These are phyloP conservation scores for Simmondsia chinensis DNA, from an alignment of 148 eudicot species.

Conservation along the genomic window DNA sequence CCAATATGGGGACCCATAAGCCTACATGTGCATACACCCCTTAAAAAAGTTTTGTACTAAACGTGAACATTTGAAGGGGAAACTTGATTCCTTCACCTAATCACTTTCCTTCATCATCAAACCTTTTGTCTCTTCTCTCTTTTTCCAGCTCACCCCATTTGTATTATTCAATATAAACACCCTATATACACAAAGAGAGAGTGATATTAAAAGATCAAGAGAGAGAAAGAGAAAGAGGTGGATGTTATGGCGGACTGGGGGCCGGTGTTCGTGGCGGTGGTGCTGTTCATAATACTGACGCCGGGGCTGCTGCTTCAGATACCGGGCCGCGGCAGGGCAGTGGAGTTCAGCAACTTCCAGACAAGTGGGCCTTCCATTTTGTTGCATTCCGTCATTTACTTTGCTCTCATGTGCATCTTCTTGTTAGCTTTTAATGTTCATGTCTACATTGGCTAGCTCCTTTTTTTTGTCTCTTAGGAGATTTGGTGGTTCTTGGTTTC, in stretches of 20 bases:
- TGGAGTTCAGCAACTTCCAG: constrained; percentile 60
- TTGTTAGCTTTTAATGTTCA: constrained; percentile 54
- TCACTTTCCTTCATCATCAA: constrained; percentile 28
- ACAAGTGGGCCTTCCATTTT: constrained; percentile 73
- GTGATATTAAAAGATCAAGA: not conserved
- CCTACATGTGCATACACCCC: too few species aligned
- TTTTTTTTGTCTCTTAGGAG: too few species aligned
- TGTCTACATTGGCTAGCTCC: constrained; percentile 41
- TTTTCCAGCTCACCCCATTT: too few species aligned
- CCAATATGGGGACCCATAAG: too few species aligned
- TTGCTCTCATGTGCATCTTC: constrained; percentile 54
- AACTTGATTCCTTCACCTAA: constrained; percentile 20
- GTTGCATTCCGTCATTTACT: constrained; percentile 57
- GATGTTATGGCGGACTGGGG: constrained; percentile 98
- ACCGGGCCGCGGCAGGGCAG: constrained; percentile 42
- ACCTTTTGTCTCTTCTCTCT: constrained; percentile 17
- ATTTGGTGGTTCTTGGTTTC: too few species aligned
- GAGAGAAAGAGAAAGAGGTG: not conserved
- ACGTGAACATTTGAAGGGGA: constrained; percentile 11
- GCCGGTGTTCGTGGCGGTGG: constrained; percentile 80
- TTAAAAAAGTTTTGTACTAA: too few species aligned
- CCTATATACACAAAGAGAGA: not conserved
- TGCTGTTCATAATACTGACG: constrained; percentile 60
- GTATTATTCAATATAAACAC: not conserved
- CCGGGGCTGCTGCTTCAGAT: constrained; percentile 81